A percentile compares a stretch with the other conserved stretches of the same genome.
These are phyloP conservation scores for Podaxis rugospora DNA, from an alignment of 768 basidiomycete genomes.

Conservation along the genomic window DNA sequence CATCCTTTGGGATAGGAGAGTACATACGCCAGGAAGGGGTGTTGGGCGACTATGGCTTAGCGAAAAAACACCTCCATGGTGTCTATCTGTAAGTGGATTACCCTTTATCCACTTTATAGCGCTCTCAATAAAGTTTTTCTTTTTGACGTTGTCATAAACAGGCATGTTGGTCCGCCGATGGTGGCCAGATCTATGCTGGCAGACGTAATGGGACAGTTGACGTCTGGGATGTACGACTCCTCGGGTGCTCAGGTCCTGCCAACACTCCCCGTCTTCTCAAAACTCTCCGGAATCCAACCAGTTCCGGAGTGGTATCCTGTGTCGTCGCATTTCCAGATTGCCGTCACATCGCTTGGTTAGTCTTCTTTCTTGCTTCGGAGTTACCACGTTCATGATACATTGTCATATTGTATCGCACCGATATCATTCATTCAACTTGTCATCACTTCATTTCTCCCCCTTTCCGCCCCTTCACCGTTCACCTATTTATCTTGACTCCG, in stretches of 20 bases:
- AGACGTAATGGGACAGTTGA: slow-evolving; percentile 88
- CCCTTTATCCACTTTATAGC: neutral
- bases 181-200: slow-evolving; percentile 85
- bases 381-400: neutral
- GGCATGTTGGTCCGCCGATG: slow-evolving; percentile 94
- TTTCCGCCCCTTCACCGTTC: neutral
- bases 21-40: slow-evolving; percentile 56
- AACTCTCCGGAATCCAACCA: slow-evolving; percentile 79
- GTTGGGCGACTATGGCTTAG: slow-evolving; percentile 86
- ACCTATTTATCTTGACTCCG: neutral
- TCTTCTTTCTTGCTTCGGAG: slow-evolving; percentile 14
- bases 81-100: slow-evolving; percentile 70
- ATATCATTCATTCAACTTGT: slow-evolving; percentile 8
- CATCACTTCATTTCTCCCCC: neutral
- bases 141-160: slow-evolving; percentile 23
- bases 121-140: neutral
- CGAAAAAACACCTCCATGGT: slow-evolving; percentile 95
- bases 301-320: slow-evolving; percentile 90
- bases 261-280: slow-evolving; percentile 76
- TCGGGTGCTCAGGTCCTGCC: slow-evolving; percentile 57
- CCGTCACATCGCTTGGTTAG: slow-evolving; percentile 87
- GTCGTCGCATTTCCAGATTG: slow-evolving; percentile 90
- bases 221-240: slow-evolving; percentile 89
- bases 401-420: neutral
- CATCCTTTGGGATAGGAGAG: slow-evolving; percentile 85